Conservation (phyloP, 495 filamentous ascomycete genomes). For the Talaromyces proteolyticus region DNA sequence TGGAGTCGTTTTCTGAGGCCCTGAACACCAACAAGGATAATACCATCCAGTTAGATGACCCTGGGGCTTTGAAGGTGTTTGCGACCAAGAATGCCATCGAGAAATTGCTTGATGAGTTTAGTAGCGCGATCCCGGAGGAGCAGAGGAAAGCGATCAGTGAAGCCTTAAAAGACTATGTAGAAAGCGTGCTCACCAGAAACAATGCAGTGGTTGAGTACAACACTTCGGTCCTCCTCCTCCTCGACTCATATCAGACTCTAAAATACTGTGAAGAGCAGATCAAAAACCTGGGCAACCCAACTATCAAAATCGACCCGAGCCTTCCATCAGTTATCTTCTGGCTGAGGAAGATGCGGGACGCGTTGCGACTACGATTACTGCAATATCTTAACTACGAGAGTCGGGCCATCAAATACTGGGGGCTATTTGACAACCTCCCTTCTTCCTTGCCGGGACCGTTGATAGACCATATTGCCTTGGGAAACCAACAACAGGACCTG, state of each 20-base stretch:
- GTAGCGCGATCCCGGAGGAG: not conserved
- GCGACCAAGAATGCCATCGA: not conserved
- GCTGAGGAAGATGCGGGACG: not conserved
- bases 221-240: not conserved
- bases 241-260: not conserved
- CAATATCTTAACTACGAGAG: constrained; percentile 4
- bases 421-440: constrained; percentile 1
- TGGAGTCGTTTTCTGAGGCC: not conserved
- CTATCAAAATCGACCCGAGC: not conserved
- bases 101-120: constrained; percentile 1
- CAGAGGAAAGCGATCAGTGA: not conserved
- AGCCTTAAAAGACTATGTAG: not conserved
- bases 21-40: not conserved
- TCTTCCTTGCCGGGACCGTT: not conserved
- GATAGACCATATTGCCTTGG: not conserved
- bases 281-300: not conserved
- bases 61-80: not conserved
- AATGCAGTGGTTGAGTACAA: constrained; percentile 5
- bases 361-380: not conserved
- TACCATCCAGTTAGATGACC: constrained; percentile 2
- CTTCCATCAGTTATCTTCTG: constrained; percentile 4
- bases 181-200: constrained; percentile 1
- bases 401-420: constrained; percentile 3
- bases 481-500: not conserved
- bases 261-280: not conserved